Base-by-base conservation (phyloP, 2,329 filamentous ascomycete species). In the Colletotrichum sp. region DNA sequence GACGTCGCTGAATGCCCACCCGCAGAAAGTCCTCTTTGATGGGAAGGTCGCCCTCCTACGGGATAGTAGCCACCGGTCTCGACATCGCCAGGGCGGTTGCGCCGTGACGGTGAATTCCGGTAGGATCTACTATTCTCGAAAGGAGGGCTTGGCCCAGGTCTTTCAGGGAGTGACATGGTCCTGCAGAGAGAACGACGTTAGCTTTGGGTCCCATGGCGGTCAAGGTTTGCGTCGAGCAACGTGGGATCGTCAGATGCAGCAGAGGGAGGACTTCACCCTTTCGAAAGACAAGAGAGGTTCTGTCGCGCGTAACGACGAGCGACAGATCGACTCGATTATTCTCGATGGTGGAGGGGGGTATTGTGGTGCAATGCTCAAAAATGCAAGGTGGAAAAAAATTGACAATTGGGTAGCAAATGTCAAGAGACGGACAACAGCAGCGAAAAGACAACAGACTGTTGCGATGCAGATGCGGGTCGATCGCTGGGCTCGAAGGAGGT, bases 101-200 rank as follows among this genome's bases (percentile, higher is more conserved):
- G 92, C 81, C 94, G 92, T 70, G 92, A 91, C 30, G 92, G 90
- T 59, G 94, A 93, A 78, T 93, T 92, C 80, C 93, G 90, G 84
- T 95, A 95, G 74, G 91, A 87, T 81, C 87, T 90, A 81, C 90
- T 89, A 76, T 92, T 90, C 79, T 93, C 91, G 80, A 90, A 90
- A 71, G 89, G 89, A 77, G 92, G 89, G 79, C 88, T 89, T 79
- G 90, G 90, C 81, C 92, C 92, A 74, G 94, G 94, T 84, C 93
- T 90, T 83, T 91, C 87, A 78, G 91, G 90, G 78, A 91, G 88
- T 85, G 91, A 91, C 91, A 93, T 93, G 81, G 81, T 87, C 82
- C 87, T 89, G 78, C 78, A 65, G 61, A 64, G 32, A 68, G 74
- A 57, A 48, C 32, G 39, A 52, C 30, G 67, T 77, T 63, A 78